A percentile compares a stretch with the other conserved stretches of the same genome.
phyloP scores from a whole-genome alignment of 2,329 filamentous ascomycete species.

The Penicillium brasilianum region DNA sequence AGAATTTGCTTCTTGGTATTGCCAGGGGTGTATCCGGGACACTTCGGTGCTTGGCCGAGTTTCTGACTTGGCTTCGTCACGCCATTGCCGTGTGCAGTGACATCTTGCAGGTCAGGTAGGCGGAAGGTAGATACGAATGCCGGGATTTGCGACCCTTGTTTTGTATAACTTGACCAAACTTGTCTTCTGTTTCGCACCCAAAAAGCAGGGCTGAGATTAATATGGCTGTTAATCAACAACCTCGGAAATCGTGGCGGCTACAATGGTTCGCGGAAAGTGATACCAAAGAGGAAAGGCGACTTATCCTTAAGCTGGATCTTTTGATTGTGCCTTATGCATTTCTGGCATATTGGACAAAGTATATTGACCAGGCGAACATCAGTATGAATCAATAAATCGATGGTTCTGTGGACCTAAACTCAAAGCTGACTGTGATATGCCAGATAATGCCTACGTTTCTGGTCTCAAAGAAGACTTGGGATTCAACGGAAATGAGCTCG shows the following conservation, averaged over 20 bases:
- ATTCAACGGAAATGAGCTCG: constrained; percentile 59
- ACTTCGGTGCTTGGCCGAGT: constrained; percentile 6
- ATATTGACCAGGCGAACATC: constrained; percentile 61
- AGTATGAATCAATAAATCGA: constrained; percentile 43
- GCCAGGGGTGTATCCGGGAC: not conserved
- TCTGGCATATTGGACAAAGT: constrained; percentile 62
- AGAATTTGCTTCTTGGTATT: not conserved
- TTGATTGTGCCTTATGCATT: constrained; percentile 63
- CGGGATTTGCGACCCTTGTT: not conserved
- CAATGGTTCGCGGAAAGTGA: constrained; percentile 59
- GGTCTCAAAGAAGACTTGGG: constrained; percentile 59
- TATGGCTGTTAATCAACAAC: constrained; percentile 25
- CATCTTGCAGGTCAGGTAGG: constrained; percentile 19
- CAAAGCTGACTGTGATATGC: not conserved
- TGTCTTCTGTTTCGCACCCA: not conserved
- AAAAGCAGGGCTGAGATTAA: not conserved
- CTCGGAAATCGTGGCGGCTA: constrained; percentile 32
- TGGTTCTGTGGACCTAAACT: not conserved
- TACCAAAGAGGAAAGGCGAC: constrained; percentile 55
- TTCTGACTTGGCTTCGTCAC: constrained; percentile 14
- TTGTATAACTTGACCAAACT: not conserved
- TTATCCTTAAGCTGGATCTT: constrained; percentile 62
- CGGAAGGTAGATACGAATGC: not conserved
- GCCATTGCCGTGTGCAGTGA: constrained; percentile 20
- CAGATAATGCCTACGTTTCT: constrained; percentile 62